These are phyloP conservation scores for Picochlorum sp. DNA, from an alignment of 139 green algal genomes.

Conservation along the genomic window DNA sequence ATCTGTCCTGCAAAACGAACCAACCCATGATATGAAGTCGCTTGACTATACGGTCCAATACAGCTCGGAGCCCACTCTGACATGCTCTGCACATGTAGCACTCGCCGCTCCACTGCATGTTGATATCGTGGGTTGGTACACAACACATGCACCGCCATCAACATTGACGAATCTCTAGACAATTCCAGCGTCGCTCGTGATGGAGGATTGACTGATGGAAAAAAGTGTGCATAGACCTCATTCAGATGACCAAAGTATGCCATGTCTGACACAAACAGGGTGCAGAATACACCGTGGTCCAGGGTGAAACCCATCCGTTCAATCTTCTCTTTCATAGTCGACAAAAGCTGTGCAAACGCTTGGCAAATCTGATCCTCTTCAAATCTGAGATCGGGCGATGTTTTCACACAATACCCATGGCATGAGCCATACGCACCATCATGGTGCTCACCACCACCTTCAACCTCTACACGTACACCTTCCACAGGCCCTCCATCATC, in stretches of 20 bases:
- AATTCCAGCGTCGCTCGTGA: slow-evolving; percentile 69
- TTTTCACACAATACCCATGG: too few relatives aligned
- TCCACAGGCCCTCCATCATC: too few relatives aligned
- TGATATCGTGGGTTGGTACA: slow-evolving; percentile 5
- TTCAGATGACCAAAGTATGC: slow-evolving; percentile 79
- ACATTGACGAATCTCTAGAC: neutral
- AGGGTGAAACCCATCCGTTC: slow-evolving; percentile 16
- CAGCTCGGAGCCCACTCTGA: slow-evolving; percentile 89
- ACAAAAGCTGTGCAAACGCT: neutral
- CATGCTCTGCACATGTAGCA: slow-evolving; percentile 95
- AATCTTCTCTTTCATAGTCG: neutral
- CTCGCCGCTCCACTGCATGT: slow-evolving; percentile 27
- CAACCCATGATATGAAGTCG: slow-evolving; percentile 19
- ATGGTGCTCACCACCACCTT: neutral
- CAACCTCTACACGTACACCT: too few relatives aligned
- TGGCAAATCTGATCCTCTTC: too few relatives aligned
- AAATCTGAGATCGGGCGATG: too few relatives aligned
- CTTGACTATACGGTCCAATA: slow-evolving; percentile 96
- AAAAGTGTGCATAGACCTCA: slow-evolving; percentile 59
- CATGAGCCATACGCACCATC: slow-evolving; percentile 5
- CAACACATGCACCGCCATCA: slow-evolving; percentile 22
- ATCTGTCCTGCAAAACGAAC: slow-evolving; percentile 46
- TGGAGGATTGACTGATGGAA: slow-evolving; percentile 63
- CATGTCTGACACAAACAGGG: slow-evolving; percentile 86
- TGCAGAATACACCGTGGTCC: slow-evolving; percentile 59